Conservation (phyloP, 495 filamentous ascomycete genomes). For the Bathelium albidoporum region DNA sequence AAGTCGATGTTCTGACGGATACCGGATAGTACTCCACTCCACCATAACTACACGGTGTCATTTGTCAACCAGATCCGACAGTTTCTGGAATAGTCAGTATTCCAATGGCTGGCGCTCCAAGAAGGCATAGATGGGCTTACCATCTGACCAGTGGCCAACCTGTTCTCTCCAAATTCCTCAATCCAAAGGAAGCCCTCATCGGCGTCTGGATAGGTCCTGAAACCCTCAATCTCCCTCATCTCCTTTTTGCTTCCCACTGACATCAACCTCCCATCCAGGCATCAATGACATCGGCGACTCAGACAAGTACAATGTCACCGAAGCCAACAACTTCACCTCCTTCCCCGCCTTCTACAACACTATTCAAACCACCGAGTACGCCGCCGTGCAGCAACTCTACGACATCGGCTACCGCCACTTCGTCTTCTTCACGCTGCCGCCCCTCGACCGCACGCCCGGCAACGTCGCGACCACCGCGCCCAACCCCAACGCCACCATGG, state of each 20-base stretch:
- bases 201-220: conserved; percentile 10
- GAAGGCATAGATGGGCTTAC: neutral
- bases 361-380: conserved; percentile 30
- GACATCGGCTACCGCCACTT: conserved; percentile 37
- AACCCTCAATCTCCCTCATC: neutral
- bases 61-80: conserved; percentile 13
- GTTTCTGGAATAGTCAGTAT: conserved; percentile 7
- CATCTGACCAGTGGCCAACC: conserved; percentile 7
- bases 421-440: conserved; percentile 43
- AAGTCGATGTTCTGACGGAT: neutral
- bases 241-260: neutral
- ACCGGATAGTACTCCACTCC: conserved; percentile 28
- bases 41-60: conserved; percentile 39
- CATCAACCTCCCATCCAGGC: conserved; percentile 3
- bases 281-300: conserved; percentile 23
- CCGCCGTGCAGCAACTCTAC: conserved; percentile 32
- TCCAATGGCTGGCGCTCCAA: neutral
- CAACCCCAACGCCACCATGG: conserved; percentile 39
- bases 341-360: conserved; percentile 30
- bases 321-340: neutral
- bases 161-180: conserved; percentile 10
- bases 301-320: conserved; percentile 8
- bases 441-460: conserved; percentile 36
- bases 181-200: conserved; percentile 8
- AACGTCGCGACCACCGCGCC: conserved; percentile 28